Percentiles rank a stretch among this genome's conserved stretches.
Evolutionary conservation across 257 asterid genomes (phyloP).

Genomic region (Misopates orontium): DNA sequence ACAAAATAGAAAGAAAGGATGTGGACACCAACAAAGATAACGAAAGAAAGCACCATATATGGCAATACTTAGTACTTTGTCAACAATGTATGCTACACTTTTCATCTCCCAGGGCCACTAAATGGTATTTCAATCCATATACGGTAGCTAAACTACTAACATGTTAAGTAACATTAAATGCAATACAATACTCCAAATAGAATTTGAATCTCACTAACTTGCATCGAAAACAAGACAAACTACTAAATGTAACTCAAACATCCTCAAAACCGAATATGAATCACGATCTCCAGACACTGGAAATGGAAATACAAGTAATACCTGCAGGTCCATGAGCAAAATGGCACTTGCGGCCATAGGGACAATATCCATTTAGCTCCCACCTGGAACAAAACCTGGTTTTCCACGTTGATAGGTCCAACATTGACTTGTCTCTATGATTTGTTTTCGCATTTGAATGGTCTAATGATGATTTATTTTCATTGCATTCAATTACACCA

Average conservation of each 20-base stretch:
- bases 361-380: slow-evolving; percentile 76
- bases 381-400: slow-evolving; percentile 78
- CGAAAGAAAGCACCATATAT: background rate
- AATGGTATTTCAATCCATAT: background rate
- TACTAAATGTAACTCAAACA: background rate
- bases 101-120: background rate
- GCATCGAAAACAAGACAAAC: background rate
- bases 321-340: slow-evolving; percentile 76
- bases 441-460: slow-evolving; percentile 54
- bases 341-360: slow-evolving; percentile 76
- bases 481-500: slow-evolving; percentile 40
- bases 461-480: slow-evolving; percentile 31
- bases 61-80: background rate
- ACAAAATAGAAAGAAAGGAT: background rate
- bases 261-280: slow-evolving; percentile 1
- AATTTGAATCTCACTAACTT: background rate
- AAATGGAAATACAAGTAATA: slow-evolving; percentile 25
- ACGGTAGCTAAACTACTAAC: background rate
- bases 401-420: slow-evolving; percentile 76
- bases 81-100: background rate
- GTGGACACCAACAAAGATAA: background rate
- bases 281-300: background rate
- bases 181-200: background rate
- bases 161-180: slow-evolving; percentile 5
- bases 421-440: slow-evolving; percentile 14